Evolutionary conservation across 495 filamentous ascomycete genomes (phyloP).

Genomic region (Aspergillus homomorphus): DNA sequence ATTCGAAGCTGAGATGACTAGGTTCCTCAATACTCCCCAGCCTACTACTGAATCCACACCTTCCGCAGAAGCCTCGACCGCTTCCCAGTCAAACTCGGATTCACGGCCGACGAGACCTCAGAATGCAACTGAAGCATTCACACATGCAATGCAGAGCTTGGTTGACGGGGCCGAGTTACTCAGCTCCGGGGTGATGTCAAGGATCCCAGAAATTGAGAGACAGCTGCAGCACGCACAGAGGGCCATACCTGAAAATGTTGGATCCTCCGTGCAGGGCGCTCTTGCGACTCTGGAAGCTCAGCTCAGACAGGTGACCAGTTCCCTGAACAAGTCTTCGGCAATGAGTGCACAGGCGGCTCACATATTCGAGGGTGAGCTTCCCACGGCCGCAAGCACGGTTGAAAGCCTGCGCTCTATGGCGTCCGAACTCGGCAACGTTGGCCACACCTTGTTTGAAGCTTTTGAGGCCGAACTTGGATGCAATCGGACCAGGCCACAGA

Average conservation of each 20-base stretch:
- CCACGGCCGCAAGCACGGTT: constrained; percentile 40
- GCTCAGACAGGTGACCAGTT: constrained; percentile 34
- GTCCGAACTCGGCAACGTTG: constrained; percentile 44
- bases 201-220: constrained; percentile 39
- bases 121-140: constrained; percentile 30
- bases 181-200: constrained; percentile 35
- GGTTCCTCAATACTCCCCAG: constrained; percentile 32
- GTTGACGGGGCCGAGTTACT: constrained; percentile 35
- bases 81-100: constrained; percentile 14
- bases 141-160: constrained; percentile 33
- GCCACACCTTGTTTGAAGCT: constrained; percentile 37
- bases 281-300: constrained; percentile 44
- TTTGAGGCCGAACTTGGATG: constrained; percentile 40
- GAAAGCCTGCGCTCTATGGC: constrained; percentile 44
- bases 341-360: constrained; percentile 35
- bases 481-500: constrained; percentile 3
- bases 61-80: constrained; percentile 14
- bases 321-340: constrained; percentile 42
- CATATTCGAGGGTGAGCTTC: constrained; percentile 36
- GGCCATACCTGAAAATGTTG: constrained; percentile 41
- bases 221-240: constrained; percentile 40
- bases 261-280: constrained; percentile 36
- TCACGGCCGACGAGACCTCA: constrained; percentile 18
- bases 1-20: constrained; percentile 53
- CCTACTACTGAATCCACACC: constrained; percentile 14